A percentile compares a stretch with the other conserved stretches of the same genome.
phyloP scores from a whole-genome alignment of 1,284 basidiomycete species.

The Ceratobasidium sp. region DNA sequence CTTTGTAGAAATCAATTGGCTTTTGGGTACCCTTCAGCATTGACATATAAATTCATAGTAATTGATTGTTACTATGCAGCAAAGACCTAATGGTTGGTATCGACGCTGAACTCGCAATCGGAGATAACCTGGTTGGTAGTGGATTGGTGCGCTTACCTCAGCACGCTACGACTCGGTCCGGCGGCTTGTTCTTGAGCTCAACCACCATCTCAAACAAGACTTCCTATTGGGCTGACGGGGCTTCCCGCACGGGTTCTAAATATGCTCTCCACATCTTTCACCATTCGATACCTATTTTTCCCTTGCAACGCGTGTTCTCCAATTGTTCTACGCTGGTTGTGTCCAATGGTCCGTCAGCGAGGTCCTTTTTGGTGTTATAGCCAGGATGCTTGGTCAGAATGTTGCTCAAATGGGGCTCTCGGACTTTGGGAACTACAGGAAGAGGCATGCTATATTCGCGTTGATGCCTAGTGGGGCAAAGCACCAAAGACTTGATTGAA shows the following conservation, averaged over 20 bases:
- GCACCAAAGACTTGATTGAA: not conserved
- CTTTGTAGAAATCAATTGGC: no score
- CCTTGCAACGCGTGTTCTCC: not conserved
- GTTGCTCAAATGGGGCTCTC: constrained; percentile 4
- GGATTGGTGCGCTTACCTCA: not conserved
- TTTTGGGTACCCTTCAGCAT: no score
- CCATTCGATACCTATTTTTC: no score
- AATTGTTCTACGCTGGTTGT: not conserved
- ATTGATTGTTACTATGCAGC: no score
- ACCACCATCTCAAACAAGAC: not conserved
- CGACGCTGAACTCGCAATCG: no score
- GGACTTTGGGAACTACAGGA: not conserved
- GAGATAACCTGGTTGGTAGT: no score
- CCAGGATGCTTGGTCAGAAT: not conserved
- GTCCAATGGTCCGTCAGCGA: not conserved
- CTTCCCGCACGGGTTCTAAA: not conserved
- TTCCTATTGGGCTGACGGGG: not conserved
- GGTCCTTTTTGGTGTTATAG: not conserved
- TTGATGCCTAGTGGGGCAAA: not conserved
- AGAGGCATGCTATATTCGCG: not conserved
- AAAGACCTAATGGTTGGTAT: no score
- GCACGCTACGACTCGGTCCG: not conserved
- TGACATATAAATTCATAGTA: no score
- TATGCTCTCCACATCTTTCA: not conserved
- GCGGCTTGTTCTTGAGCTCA: not conserved